A percentile compares a stretch with the other conserved stretches of the same genome.
phyloP scores from a whole-genome alignment of 306 rosid genomes.

The Cucumis melo region DNA sequence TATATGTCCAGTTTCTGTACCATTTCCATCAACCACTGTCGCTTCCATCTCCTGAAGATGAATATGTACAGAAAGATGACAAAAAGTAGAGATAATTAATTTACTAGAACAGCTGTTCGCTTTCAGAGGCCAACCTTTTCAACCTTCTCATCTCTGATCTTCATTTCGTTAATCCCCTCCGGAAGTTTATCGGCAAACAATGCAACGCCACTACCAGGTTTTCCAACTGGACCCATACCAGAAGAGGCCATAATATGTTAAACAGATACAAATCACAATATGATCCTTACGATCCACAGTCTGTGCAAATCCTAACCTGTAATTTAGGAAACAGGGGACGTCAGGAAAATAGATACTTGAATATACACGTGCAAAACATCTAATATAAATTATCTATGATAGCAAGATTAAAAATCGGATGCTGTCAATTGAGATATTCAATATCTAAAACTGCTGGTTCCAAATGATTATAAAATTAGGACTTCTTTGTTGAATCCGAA shows the following conservation, averaged over 20 bases:
- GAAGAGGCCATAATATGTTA: slow-evolving; percentile 29
- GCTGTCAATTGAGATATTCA: background rate
- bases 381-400: background rate
- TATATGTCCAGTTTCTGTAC: slow-evolving; percentile 63
- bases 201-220: slow-evolving; percentile 9
- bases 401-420: background rate
- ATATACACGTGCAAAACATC: background rate
- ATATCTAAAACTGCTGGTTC: background rate
- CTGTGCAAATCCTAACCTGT: background rate
- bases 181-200: slow-evolving; percentile 35
- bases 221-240: slow-evolving; percentile 15
- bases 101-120: background rate
- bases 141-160: slow-evolving; percentile 51
- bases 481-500: background rate
- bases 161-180: slow-evolving; percentile 50
- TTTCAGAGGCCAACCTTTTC: background rate
- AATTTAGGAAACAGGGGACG: background rate
- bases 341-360: background rate
- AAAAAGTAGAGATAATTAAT: background rate
- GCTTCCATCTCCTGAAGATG: slow-evolving; percentile 39
- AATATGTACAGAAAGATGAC: background rate
- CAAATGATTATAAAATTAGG: background rate
- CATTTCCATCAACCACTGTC: slow-evolving; percentile 50
- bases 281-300: background rate
- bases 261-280: background rate